phyloP scores from a whole-genome alignment of 2,329 filamentous ascomycete species.

The Botrytis paeoniae region DNA sequence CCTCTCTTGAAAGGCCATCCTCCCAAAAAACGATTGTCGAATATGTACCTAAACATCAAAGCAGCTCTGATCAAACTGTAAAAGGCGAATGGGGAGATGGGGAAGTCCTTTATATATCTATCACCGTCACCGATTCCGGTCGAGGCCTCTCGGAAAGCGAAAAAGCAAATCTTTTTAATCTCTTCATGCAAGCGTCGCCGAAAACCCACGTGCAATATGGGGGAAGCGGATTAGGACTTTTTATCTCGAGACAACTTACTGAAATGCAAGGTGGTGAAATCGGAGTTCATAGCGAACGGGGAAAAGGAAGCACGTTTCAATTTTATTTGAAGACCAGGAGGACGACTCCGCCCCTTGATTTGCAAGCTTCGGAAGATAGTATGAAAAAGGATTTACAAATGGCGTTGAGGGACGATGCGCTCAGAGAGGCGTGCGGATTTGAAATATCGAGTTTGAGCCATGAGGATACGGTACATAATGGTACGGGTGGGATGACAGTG shows the following conservation, averaged over 20 bases:
- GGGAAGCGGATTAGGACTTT: slow-evolving; percentile 74
- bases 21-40: not conserved
- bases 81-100: slow-evolving; percentile 6
- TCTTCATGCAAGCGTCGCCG: slow-evolving; percentile 70
- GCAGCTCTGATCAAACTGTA: not conserved
- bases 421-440: slow-evolving; percentile 15
- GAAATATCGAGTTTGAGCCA: not conserved
- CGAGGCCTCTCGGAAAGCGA: slow-evolving; percentile 32
- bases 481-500: not conserved
- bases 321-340: slow-evolving; percentile 55
- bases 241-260: slow-evolving; percentile 74
- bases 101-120: not conserved
- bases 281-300: slow-evolving; percentile 65
- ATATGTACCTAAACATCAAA: slow-evolving; percentile 7
- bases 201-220: slow-evolving; percentile 78
- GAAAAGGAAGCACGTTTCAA: slow-evolving; percentile 69
- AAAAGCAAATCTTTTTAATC: slow-evolving; percentile 50
- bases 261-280: slow-evolving; percentile 81
- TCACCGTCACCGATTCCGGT: slow-evolving; percentile 9
- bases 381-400: not conserved
- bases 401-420: slow-evolving; percentile 6
- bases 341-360: not conserved
- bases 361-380: not conserved
- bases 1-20: not conserved
- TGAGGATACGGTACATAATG: not conserved